These are phyloP conservation scores for Rhodotorula diobovata DNA, from an alignment of 768 basidiomycete species.

Conservation along the genomic window DNA sequence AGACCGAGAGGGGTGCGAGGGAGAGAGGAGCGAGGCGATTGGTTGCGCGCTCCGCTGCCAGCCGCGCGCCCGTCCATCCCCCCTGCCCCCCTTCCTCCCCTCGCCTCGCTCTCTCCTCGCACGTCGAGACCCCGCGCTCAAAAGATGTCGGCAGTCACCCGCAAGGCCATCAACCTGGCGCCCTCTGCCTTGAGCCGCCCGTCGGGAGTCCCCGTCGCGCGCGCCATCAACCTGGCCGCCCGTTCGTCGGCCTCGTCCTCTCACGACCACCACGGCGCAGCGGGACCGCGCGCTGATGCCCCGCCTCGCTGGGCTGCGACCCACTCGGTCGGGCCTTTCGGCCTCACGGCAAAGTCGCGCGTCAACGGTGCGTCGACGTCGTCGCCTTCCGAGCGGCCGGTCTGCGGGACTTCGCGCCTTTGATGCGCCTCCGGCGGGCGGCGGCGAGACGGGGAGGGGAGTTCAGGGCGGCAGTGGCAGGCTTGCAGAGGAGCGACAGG, in stretches of 20 bases:
- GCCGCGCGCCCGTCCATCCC: too few species aligned
- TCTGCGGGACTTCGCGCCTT: too few species aligned
- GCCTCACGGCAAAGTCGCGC: conserved; percentile 63
- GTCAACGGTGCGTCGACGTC: conserved; percentile 56
- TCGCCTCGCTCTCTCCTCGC: not conserved
- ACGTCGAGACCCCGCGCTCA: not conserved
- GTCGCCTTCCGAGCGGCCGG: too few species aligned
- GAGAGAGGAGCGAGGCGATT: too few species aligned
- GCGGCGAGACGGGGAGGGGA: too few species aligned
- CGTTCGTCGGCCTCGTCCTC: conserved; percentile 47
- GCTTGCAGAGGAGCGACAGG: too few species aligned
- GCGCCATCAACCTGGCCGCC: conserved; percentile 66
- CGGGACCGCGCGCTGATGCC: conserved; percentile 57
- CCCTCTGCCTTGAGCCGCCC: conserved; percentile 75
- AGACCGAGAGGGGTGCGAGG: too few species aligned
- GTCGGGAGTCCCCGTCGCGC: conserved; percentile 71
- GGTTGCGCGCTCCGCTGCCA: too few species aligned
- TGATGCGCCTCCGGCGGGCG: not conserved
- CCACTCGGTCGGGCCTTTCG: conserved; percentile 46
- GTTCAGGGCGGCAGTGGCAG: too few species aligned
- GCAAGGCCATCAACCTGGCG: conserved; percentile 69
- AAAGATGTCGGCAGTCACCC: conserved; percentile 1
- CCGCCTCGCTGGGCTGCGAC: conserved; percentile 58
- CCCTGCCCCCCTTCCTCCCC: not conserved
- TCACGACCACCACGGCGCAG: conserved; percentile 49